These are phyloP conservation scores for Colletotrichum australisinense DNA, from an alignment of 2,329 filamentous ascomycete species.

Conservation along the genomic window DNA sequence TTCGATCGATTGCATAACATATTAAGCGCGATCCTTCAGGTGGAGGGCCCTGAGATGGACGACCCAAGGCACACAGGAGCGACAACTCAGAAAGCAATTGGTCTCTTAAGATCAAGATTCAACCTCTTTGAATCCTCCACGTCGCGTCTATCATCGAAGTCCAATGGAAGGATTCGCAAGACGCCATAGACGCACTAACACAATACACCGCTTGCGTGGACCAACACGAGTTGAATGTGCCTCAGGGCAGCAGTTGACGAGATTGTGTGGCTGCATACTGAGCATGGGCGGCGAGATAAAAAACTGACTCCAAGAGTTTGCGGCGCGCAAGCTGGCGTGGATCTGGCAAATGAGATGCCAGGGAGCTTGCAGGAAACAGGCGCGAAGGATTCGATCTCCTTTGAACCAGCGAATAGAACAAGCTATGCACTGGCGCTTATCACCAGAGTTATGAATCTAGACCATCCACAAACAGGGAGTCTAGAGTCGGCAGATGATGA, in stretches of 20 bases:
- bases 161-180: constrained; percentile 1
- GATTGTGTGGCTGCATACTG: constrained; percentile 26
- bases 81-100: not conserved
- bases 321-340: constrained; percentile 4
- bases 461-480: not conserved
- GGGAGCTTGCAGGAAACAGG: constrained; percentile 9
- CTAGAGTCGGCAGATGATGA: not conserved
- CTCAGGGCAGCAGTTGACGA: constrained; percentile 14
- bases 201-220: not conserved
- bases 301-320: not conserved
- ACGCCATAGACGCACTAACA: not conserved
- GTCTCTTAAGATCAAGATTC: not conserved
- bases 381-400: constrained; percentile 30
- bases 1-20: not conserved
- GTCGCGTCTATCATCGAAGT: not conserved
- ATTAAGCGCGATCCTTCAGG: constrained; percentile 6
- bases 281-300: not conserved
- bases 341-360: constrained; percentile 9
- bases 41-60: not conserved
- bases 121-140: not conserved
- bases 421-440: not conserved
- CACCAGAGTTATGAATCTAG: not conserved
- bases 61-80: not conserved
- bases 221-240: not conserved
- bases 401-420: not conserved